phyloP scores from a whole-genome alignment of 306 rosid genomes.

The Medicago truncatula region DNA sequence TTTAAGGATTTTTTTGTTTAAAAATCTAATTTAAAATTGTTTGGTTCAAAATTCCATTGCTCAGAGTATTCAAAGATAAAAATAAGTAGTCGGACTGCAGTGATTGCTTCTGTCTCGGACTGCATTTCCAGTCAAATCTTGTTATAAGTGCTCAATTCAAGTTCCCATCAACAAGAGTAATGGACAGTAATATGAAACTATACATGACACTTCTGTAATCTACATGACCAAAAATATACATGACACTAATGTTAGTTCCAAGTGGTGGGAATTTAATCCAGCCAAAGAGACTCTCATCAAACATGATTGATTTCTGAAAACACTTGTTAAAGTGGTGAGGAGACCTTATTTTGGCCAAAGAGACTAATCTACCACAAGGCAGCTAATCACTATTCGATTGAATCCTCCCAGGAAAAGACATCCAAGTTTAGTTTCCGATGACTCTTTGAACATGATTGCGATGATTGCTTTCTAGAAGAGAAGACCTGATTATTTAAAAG shows the following conservation, averaged over 20 bases:
- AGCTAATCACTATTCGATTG: background rate
- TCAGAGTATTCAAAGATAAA: too few species aligned
- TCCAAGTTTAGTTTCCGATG: background rate
- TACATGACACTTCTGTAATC: too few species aligned
- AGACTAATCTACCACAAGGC: background rate
- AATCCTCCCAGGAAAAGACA: slow-evolving; percentile 8
- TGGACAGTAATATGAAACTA: too few species aligned
- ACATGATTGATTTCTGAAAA: background rate
- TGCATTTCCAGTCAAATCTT: too few species aligned
- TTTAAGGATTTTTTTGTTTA: too few species aligned
- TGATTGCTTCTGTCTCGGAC: too few species aligned
- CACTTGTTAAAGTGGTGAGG: background rate
- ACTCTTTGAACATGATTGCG: background rate
- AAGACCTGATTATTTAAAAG: slow-evolving; percentile 5
- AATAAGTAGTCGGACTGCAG: too few species aligned
- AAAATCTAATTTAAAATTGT: too few species aligned
- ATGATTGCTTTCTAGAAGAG: background rate
- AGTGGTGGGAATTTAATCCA: too few species aligned
- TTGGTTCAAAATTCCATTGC: too few species aligned
- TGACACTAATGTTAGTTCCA: background rate
- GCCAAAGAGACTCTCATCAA: background rate
- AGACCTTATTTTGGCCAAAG: background rate
- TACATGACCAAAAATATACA: background rate
- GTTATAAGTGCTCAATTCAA: too few species aligned
- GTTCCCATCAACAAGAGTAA: too few species aligned